Evolutionary conservation across 306 rosid species (phyloP), one percentile per base, ranked within the genome.

Genomic region (Cyclanthera cordifolia): DNA sequence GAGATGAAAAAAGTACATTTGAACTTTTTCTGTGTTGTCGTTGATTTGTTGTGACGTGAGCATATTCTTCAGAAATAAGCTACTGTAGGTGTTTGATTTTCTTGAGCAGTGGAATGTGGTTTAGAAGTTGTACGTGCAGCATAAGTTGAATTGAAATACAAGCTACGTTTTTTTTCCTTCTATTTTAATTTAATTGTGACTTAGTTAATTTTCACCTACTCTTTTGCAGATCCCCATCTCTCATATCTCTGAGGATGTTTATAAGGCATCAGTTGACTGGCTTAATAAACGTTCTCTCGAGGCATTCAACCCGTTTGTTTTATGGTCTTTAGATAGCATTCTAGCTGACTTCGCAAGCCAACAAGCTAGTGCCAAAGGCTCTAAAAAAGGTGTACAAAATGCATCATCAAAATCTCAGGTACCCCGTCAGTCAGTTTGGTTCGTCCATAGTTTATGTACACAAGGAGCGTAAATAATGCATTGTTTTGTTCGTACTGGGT

Each of bases 351-450:
- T 93, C 61, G 73, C 72, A 69, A 80, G 83, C 80, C 94, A 93
- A 78, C 82, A 75, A 41, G 59, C 80, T 65, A 80, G 72, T 73
- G 75, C 85, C 20, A 89, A 89, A 82, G 93, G 93, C 70, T 79
- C 87, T 73, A 87, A 83, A 80, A 93, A 86, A 76, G 77, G 79
- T 72, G 91, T 37, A 60, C 89, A 88, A 60, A 84, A 80, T 43
- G 81, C 64, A 17, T 53, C 93, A 25, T 83, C 96, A 73, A 87
- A 93, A 76, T 93, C 96, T 75, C 95, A 84, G 95, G 96, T 93
- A 84, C 4, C 53, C 4, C 53, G 21, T 12, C 11, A 51, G 19
- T 23, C 23, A 3, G 12, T 24, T 23, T 45, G 47, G 41, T 64
- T 64, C 6, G 20, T 64, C 2, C 21, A 25, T 11, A 64, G 50